Conservation (phyloP, 1,139 yeast genomes). For the Taphrina flavorubra region DNA sequence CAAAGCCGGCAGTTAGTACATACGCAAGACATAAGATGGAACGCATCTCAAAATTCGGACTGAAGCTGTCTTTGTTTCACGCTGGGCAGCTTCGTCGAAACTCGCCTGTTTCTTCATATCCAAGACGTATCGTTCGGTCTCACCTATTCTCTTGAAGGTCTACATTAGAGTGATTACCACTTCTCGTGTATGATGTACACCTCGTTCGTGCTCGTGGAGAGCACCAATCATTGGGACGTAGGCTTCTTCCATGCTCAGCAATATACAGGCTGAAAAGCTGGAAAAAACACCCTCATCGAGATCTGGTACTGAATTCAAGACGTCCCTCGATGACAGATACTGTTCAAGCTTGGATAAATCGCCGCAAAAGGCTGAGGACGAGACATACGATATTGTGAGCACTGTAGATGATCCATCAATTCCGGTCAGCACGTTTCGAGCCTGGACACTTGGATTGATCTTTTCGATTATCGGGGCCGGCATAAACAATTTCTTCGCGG, state of each 20-base stretch:
- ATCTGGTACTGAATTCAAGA: not conserved
- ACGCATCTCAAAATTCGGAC: no score
- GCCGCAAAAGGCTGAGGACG: not conserved
- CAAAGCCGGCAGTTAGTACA: no score
- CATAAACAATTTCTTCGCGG: slow-evolving; percentile 64
- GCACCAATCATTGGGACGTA: not conserved
- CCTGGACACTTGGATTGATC: slow-evolving; percentile 61
- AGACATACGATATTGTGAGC: slow-evolving; percentile 65
- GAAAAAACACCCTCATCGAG: not conserved
- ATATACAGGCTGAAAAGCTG: not conserved
- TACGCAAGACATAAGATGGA: no score
- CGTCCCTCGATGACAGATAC: not conserved
- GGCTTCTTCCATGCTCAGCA: not conserved
- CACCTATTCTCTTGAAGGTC: no score
- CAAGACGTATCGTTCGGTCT: no score
- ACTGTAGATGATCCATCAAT: slow-evolving; percentile 62
- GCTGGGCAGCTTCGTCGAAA: no score
- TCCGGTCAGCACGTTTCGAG: slow-evolving; percentile 67
- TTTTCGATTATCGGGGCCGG: slow-evolving; percentile 67
- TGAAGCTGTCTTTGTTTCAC: no score
- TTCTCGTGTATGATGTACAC: no score
- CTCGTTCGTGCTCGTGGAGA: no score
- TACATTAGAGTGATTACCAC: no score
- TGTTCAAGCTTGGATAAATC: not conserved
- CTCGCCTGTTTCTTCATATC: no score